These are phyloP conservation scores for Paraphoma chrysanthemicola DNA, from an alignment of 2,329 filamentous ascomycete species.

Conservation along the genomic window DNA sequence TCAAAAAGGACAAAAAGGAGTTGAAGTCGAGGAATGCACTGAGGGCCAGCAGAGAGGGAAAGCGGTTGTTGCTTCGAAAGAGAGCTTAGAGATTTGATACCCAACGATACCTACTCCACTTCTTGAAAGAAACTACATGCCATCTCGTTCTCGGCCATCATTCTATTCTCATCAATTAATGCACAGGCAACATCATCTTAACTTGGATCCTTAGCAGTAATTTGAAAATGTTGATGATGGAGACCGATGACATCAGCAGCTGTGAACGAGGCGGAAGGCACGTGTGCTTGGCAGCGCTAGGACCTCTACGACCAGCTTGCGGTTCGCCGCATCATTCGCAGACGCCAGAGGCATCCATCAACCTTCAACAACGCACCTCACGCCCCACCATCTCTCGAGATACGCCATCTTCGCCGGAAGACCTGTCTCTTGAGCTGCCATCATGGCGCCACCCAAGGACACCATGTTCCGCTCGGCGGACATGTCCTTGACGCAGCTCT, in stretches of 20 bases:
- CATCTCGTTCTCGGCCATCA: too few relatives aligned
- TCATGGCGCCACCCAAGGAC: conserved; percentile 73
- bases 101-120: too few relatives aligned
- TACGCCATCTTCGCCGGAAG: conserved; percentile 27
- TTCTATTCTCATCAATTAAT: too few relatives aligned
- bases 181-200: too few relatives aligned
- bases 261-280: background rate
- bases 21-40: background rate
- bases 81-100: background rate
- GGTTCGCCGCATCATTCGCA: conserved; percentile 27
- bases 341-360: conserved; percentile 36
- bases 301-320: background rate
- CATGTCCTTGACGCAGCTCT: conserved; percentile 99
- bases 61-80: background rate
- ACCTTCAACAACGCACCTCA: conserved; percentile 31
- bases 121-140: too few relatives aligned
- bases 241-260: too few relatives aligned
- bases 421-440: conserved; percentile 43
- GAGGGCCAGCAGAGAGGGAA: background rate
- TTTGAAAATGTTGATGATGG: too few relatives aligned
- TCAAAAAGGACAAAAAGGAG: background rate
- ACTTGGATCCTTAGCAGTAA: too few relatives aligned
- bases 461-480: conserved; percentile 99
- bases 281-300: conserved; percentile 6
- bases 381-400: conserved; percentile 28